These are phyloP conservation scores for Suillus bovinus DNA, from an alignment of 768 basidiomycete genomes.

Conservation along the genomic window DNA sequence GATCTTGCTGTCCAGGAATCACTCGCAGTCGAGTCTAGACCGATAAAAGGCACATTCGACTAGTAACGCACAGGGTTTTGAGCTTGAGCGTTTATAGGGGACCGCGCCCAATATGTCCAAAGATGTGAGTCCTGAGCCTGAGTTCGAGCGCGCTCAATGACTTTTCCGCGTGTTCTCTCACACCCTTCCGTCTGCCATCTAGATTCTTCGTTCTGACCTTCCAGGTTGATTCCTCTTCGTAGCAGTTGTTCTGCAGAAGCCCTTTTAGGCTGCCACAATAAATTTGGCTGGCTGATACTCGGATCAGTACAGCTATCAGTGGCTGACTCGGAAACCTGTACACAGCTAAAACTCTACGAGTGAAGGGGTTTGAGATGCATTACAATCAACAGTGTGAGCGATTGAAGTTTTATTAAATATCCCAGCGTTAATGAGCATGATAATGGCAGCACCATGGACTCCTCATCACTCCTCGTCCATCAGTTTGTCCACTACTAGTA, in stretches of 20 bases:
- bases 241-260: too few species aligned
- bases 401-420: background rate
- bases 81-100: slow-evolving; percentile 3
- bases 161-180: slow-evolving; percentile 8
- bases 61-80: background rate
- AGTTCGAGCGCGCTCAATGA: slow-evolving; percentile 1
- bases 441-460: slow-evolving; percentile 17
- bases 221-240: background rate
- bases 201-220: too few species aligned
- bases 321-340: background rate
- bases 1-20: too few species aligned
- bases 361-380: slow-evolving; percentile 23
- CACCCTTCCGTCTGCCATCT: background rate
- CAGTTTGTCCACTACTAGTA: slow-evolving; percentile 14
- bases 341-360: background rate
- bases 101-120: background rate
- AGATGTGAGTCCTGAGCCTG: slow-evolving; percentile 2
- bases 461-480: slow-evolving; percentile 24
- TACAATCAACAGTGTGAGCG: slow-evolving; percentile 32
- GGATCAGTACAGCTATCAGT: background rate
- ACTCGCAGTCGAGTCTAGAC: too few species aligned
- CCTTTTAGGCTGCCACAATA: background rate
- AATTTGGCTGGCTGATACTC: background rate
- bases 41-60: too few species aligned
- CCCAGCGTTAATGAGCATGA: background rate